Conservation (phyloP, 495 filamentous ascomycete genomes). For the Mytilinidion resinicola region DNA sequence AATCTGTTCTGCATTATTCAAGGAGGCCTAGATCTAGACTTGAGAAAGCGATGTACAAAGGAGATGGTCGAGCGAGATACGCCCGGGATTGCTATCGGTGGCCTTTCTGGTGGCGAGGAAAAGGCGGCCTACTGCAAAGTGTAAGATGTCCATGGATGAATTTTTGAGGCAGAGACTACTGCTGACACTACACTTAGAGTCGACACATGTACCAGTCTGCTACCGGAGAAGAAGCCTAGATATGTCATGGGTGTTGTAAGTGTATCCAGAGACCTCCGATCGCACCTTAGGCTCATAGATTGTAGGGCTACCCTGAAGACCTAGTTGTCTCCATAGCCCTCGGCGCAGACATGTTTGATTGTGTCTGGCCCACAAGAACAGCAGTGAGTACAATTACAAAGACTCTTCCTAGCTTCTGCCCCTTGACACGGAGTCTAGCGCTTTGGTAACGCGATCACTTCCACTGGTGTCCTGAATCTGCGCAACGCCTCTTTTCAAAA, state of each 20-base stretch:
- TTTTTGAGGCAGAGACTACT: slow-evolving; percentile 3
- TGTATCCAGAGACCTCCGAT: background rate
- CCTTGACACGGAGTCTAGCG: slow-evolving; percentile 40
- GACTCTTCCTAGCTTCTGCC: background rate
- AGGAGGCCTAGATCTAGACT: slow-evolving; percentile 84
- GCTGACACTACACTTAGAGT: slow-evolving; percentile 47
- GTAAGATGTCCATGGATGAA: background rate
- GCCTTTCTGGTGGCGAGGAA: slow-evolving; percentile 78
- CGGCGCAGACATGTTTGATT: slow-evolving; percentile 99
- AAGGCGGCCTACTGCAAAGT: slow-evolving; percentile 56
- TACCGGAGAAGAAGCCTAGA: slow-evolving; percentile 85
- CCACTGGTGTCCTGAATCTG: slow-evolving; percentile 73
- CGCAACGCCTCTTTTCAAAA: slow-evolving; percentile 65
- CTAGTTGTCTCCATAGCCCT: slow-evolving; percentile 85
- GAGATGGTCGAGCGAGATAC: slow-evolving; percentile 91
- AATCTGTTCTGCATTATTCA: slow-evolving; percentile 99
- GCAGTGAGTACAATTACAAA: slow-evolving; percentile 46
- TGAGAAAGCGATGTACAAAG: slow-evolving; percentile 73
- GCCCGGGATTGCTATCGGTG: slow-evolving; percentile 93
- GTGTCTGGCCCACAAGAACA: slow-evolving; percentile 95
- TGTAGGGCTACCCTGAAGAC: slow-evolving; percentile 84
- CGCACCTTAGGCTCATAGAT: slow-evolving; percentile 18
- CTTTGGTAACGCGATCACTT: slow-evolving; percentile 89
- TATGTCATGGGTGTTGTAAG: slow-evolving; percentile 95
- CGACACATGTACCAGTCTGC: slow-evolving; percentile 71